Conservation (phyloP, 2,329 filamentous ascomycete species). For the Claviceps pazoutovae region DNA sequence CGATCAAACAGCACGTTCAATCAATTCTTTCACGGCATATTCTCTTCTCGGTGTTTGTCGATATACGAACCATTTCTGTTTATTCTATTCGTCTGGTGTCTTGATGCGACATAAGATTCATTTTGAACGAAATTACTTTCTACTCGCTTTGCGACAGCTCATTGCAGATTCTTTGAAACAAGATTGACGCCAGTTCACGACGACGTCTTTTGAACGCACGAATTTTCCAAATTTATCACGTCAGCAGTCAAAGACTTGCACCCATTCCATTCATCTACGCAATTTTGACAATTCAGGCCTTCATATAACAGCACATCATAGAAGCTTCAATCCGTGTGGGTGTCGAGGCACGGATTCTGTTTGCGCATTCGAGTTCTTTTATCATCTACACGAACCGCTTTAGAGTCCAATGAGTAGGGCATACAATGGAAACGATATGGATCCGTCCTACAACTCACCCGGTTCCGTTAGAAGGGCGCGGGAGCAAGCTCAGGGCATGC, state of each 20-base stretch:
- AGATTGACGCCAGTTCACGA: slow-evolving; percentile 5
- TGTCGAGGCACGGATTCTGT: neutral
- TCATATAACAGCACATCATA: slow-evolving; percentile 5
- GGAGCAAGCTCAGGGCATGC: slow-evolving; percentile 34
- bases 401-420: slow-evolving; percentile 36
- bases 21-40: neutral
- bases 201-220: neutral
- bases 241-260: slow-evolving; percentile 2
- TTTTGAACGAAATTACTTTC: slow-evolving; percentile 1
- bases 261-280: neutral
- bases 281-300: neutral
- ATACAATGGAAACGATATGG: slow-evolving; percentile 41
- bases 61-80: neutral
- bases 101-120: slow-evolving; percentile 1
- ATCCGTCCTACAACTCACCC: slow-evolving; percentile 26
- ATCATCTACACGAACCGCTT: neutral
- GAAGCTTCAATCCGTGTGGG: neutral
- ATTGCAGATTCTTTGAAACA: neutral
- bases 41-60: neutral
- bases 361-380: neutral
- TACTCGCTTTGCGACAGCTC: neutral
- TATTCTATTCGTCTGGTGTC: neutral
- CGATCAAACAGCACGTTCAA: neutral
- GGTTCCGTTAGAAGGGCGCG: slow-evolving; percentile 41
- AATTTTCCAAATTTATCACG: neutral